phyloP scores from a whole-genome alignment of 2,329 filamentous ascomycete species.

The Emmonsia crescens region DNA sequence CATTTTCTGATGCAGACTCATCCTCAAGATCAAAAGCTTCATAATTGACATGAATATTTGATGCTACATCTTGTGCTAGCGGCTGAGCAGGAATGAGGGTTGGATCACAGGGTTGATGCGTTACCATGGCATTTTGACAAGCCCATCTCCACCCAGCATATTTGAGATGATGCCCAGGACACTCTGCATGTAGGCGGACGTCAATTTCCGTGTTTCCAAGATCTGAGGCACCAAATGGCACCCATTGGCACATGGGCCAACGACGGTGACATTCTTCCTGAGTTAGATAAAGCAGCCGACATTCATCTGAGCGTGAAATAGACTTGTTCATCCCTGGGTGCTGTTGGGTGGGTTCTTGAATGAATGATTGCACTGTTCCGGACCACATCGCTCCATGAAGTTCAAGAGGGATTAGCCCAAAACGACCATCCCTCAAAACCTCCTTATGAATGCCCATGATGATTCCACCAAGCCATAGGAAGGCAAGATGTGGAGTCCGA shows the following conservation, averaged over 20 bases:
- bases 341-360: slow-evolving; percentile 17
- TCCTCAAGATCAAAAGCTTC: slow-evolving; percentile 7
- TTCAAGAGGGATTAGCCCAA: slow-evolving; percentile 19
- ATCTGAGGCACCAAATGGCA: slow-evolving; percentile 20
- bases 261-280: slow-evolving; percentile 15
- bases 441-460: slow-evolving; percentile 15
- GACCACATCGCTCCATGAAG: slow-evolving; percentile 21
- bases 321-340: slow-evolving; percentile 6
- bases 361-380: slow-evolving; percentile 18
- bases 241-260: slow-evolving; percentile 18
- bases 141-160: slow-evolving; percentile 8
- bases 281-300: slow-evolving; percentile 21
- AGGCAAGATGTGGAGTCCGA: slow-evolving; percentile 15
- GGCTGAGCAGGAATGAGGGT: neutral
- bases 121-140: slow-evolving; percentile 4
- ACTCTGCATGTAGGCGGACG: slow-evolving; percentile 19
- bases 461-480: slow-evolving; percentile 20
- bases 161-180: slow-evolving; percentile 16
- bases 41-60: slow-evolving; percentile 4
- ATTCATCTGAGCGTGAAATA: slow-evolving; percentile 20
- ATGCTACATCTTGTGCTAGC: neutral
- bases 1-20: slow-evolving; percentile 17
- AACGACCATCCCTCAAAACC: slow-evolving; percentile 14
- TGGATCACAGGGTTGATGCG: neutral
- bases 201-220: slow-evolving; percentile 21